Evolutionary conservation across 2,329 filamentous ascomycete genomes (phyloP).

Genomic region (Hymenoscyphus salicellus): DNA sequence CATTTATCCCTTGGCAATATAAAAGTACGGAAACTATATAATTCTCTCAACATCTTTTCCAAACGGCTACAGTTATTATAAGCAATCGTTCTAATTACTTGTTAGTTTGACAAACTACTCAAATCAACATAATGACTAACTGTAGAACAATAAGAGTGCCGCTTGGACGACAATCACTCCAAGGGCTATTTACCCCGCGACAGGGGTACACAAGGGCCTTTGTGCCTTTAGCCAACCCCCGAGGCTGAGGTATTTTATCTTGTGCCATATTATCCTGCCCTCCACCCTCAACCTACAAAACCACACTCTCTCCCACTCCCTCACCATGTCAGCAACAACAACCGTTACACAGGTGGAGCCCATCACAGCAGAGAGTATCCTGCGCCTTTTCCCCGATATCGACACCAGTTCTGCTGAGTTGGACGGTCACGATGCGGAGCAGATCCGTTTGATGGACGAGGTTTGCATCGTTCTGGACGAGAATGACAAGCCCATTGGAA

Average conservation of each 20-base stretch:
- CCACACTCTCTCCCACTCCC: conserved; percentile 7
- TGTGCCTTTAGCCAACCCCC: too few relatives aligned
- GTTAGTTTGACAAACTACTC: too few relatives aligned
- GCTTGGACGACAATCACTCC: neutral
- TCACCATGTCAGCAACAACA: conserved; percentile 42
- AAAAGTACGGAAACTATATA: too few relatives aligned
- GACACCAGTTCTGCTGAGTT: conserved; percentile 69
- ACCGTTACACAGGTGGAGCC: conserved; percentile 51
- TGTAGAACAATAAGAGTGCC: too few relatives aligned
- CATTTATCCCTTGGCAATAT: too few relatives aligned
- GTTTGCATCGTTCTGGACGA: conserved; percentile 96
- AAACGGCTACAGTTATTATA: too few relatives aligned
- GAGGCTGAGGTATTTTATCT: neutral
- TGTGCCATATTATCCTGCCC: neutral
- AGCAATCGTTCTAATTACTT: too few relatives aligned
- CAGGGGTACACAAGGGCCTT: neutral
- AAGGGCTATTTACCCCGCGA: neutral
- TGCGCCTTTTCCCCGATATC: conserved; percentile 83
- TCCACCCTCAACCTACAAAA: neutral
- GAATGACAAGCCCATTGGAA: conserved; percentile 88
- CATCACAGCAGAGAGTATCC: conserved; percentile 82
- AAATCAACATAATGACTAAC: too few relatives aligned
- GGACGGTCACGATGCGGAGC: conserved; percentile 92
- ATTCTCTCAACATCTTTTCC: too few relatives aligned
- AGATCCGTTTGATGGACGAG: conserved; percentile 97